Percentiles rank a stretch among this genome's conserved stretches.
phyloP scores from a whole-genome alignment of 1,284 basidiomycete species.

The Somion occarium region DNA sequence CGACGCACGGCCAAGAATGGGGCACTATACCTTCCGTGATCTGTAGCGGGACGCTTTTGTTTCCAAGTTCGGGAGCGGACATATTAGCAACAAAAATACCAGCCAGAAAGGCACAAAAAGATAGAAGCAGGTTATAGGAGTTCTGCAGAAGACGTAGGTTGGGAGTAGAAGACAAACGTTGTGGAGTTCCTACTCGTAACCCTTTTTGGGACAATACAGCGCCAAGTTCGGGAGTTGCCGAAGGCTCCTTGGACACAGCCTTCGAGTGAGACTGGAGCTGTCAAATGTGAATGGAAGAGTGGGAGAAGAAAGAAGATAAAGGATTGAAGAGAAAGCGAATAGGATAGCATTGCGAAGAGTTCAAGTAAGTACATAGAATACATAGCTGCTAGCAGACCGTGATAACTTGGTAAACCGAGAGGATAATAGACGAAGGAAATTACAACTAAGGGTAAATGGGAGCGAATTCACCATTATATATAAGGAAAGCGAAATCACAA shows the following conservation, averaged over 20 bases:
- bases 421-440: neutral
- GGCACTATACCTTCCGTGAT: constrained; percentile 38
- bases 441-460: neutral
- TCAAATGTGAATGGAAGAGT: too few relatives aligned
- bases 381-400: neutral
- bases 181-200: constrained; percentile 7
- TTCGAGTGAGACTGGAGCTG: neutral
- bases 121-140: neutral
- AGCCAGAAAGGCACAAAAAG: neutral
- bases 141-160: neutral
- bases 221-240: constrained; percentile 24
- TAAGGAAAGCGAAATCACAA: neutral
- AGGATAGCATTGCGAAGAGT: constrained; percentile 4
- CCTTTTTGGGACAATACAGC: constrained; percentile 19
- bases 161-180: neutral
- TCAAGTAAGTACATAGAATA: constrained; percentile 1
- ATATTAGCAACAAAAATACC: constrained; percentile 14
- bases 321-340: neutral
- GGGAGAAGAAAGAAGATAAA: too few relatives aligned
- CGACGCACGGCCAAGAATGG: neutral
- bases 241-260: neutral
- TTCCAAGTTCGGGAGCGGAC: constrained; percentile 27
- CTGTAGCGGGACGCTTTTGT: constrained; percentile 32
- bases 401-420: neutral
- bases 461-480: neutral